A percentile compares a stretch with the other conserved stretches of the same genome.
phyloP scores from a whole-genome alignment of 2,329 filamentous ascomycete species.

The Sclerotinia nivalis region DNA sequence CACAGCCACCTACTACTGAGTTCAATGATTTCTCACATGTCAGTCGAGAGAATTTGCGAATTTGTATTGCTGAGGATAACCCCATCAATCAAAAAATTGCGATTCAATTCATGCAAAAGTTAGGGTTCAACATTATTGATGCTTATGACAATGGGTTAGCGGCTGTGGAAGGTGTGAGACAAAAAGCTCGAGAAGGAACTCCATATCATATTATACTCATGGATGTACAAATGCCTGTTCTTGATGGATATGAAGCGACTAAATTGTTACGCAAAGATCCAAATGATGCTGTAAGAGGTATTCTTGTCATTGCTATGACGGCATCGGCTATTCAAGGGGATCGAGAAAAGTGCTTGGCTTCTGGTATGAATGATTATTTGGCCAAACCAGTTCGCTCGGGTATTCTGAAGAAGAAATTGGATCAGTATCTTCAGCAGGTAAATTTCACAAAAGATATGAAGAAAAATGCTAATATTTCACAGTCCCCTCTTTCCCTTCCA shows the following conservation, averaged over 20 bases:
- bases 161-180: slow-evolving; percentile 82
- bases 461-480: slow-evolving; percentile 3
- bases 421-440: slow-evolving; percentile 57
- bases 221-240: slow-evolving; percentile 94
- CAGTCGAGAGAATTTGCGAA: slow-evolving; percentile 73
- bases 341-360: slow-evolving; percentile 90
- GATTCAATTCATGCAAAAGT: slow-evolving; percentile 81
- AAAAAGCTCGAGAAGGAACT: slow-evolving; percentile 66
- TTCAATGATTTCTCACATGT: slow-evolving; percentile 70
- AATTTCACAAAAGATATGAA: not conserved
- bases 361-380: slow-evolving; percentile 96
- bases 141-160: slow-evolving; percentile 88
- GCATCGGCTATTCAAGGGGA: slow-evolving; percentile 93
- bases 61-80: slow-evolving; percentile 95
- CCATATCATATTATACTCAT: slow-evolving; percentile 92
- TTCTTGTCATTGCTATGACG: slow-evolving; percentile 97
- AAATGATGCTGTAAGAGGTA: slow-evolving; percentile 73
- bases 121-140: slow-evolving; percentile 79
- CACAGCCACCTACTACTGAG: slow-evolving; percentile 42
- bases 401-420: slow-evolving; percentile 80
- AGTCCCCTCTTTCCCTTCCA: slow-evolving; percentile 33
- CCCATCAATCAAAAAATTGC: slow-evolving; percentile 93
- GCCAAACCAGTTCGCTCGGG: slow-evolving; percentile 93
- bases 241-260: slow-evolving; percentile 91
- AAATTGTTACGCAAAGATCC: slow-evolving; percentile 76